These are phyloP conservation scores for Zanthoxylum bungeanum DNA, from an alignment of 345 rosid genomes.

Conservation along the genomic window DNA sequence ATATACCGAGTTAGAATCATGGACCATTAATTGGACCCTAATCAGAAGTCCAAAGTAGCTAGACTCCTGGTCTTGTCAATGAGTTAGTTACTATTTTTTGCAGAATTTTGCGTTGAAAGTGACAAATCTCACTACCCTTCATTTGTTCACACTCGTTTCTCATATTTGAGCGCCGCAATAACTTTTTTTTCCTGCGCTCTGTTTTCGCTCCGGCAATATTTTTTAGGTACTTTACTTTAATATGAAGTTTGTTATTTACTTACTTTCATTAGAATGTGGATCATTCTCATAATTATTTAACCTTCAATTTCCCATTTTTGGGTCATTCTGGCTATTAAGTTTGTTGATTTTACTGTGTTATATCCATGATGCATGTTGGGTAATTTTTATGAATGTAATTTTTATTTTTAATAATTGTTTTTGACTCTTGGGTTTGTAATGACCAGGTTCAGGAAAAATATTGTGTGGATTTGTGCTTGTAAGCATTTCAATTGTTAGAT, in stretches of 20 bases:
- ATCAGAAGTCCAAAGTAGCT: neutral
- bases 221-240: neutral
- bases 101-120: neutral
- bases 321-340: too few species aligned
- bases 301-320: neutral
- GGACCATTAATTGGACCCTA: too few species aligned
- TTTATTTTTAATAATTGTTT: neutral
- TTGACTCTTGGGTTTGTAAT: neutral
- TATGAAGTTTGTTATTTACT: neutral
- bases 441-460: neutral
- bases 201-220: neutral
- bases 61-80: neutral
- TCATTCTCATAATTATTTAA: too few species aligned
- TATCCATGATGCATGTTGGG: too few species aligned
- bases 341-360: neutral
- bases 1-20: neutral
- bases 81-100: neutral
- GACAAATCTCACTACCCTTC: neutral
- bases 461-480: slow-evolving; percentile 10
- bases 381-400: neutral
- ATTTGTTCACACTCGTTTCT: too few species aligned
- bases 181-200: neutral
- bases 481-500: neutral
- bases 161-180: neutral
- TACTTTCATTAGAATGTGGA: neutral